These are phyloP conservation scores for Ramaria rubella DNA, from an alignment of 768 basidiomycete species.

Conservation along the genomic window DNA sequence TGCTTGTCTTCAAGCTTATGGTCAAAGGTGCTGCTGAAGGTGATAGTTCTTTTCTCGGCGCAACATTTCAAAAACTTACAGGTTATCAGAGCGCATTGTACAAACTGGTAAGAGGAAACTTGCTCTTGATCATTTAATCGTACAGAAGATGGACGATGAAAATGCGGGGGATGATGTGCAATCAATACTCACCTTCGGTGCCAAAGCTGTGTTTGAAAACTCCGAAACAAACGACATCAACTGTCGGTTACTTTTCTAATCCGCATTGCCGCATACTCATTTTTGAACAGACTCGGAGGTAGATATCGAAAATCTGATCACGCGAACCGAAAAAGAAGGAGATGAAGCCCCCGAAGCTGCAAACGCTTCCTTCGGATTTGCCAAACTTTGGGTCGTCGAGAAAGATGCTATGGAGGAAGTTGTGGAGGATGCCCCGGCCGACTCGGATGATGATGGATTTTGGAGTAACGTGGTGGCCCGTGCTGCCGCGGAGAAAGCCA, in stretches of 20 bases:
- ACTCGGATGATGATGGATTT: constrained; percentile 56
- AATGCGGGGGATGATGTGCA: constrained; percentile 73
- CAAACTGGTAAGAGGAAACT: constrained; percentile 94
- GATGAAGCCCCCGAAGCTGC: constrained; percentile 45
- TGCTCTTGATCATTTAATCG: constrained; percentile 89
- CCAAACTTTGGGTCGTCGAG: constrained; percentile 86
- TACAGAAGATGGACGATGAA: constrained; percentile 89
- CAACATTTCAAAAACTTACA: neutral
- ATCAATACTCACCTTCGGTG: constrained; percentile 85
- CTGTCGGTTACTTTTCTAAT: constrained; percentile 39
- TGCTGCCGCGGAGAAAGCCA: constrained; percentile 41
- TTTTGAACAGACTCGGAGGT: constrained; percentile 56
- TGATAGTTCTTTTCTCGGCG: constrained; percentile 19
- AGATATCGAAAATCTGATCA: constrained; percentile 81
- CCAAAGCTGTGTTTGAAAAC: constrained; percentile 67
- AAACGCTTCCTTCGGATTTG: constrained; percentile 68
- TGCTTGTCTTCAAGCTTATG: constrained; percentile 94
- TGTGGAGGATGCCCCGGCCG: constrained; percentile 39
- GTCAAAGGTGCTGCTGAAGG: constrained; percentile 91
- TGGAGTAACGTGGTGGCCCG: constrained; percentile 67
- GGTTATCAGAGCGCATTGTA: constrained; percentile 73
- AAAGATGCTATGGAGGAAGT: constrained; percentile 67
- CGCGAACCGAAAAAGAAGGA: constrained; percentile 71
- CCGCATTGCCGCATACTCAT: neutral
- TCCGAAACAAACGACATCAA: constrained; percentile 51